A percentile compares a stretch with the other conserved stretches of the same genome.
These are phyloP conservation scores for Cladophialophora chaetospira DNA, from an alignment of 2,329 filamentous ascomycete species.

Conservation along the genomic window DNA sequence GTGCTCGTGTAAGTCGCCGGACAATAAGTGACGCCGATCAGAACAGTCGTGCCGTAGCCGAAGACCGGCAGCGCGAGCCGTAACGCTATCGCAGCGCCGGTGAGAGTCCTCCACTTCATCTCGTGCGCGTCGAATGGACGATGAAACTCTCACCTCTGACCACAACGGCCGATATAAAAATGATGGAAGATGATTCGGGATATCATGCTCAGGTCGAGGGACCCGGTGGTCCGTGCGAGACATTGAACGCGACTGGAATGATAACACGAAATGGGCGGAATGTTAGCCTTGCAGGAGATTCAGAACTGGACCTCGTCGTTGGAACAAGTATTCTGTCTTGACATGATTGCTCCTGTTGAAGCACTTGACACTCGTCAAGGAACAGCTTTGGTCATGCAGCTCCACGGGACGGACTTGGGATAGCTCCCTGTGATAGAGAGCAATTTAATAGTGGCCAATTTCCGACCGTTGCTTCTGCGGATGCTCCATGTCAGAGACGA, in stretches of 20 bases:
- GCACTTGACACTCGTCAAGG: no score
- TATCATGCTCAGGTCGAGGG: neutral
- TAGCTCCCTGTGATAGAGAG: no score
- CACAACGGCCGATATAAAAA: neutral
- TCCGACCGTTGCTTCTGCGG: no score
- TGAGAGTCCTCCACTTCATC: slow-evolving; percentile 15
- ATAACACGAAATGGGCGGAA: slow-evolving; percentile 14
- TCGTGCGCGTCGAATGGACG: neutral
- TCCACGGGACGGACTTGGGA: no score
- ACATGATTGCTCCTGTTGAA: no score
- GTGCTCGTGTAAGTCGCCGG: slow-evolving; percentile 23
- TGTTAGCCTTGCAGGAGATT: slow-evolving; percentile 5
- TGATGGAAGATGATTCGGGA: neutral
- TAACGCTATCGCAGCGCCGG: slow-evolving; percentile 9
- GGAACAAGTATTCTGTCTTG: neutral
- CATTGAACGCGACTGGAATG: slow-evolving; percentile 22
- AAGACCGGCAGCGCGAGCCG: slow-evolving; percentile 9
- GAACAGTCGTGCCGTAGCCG: slow-evolving; percentile 27
- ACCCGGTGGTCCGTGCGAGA: slow-evolving; percentile 16
- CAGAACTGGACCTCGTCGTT: neutral
- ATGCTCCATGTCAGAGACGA: no score
- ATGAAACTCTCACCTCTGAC: neutral
- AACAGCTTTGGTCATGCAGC: no score
- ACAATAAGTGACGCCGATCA: slow-evolving; percentile 23
- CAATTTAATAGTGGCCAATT: no score